phyloP scores from a whole-genome alignment of 2,329 filamentous ascomycete species.

The Trichophyton rubrum region DNA sequence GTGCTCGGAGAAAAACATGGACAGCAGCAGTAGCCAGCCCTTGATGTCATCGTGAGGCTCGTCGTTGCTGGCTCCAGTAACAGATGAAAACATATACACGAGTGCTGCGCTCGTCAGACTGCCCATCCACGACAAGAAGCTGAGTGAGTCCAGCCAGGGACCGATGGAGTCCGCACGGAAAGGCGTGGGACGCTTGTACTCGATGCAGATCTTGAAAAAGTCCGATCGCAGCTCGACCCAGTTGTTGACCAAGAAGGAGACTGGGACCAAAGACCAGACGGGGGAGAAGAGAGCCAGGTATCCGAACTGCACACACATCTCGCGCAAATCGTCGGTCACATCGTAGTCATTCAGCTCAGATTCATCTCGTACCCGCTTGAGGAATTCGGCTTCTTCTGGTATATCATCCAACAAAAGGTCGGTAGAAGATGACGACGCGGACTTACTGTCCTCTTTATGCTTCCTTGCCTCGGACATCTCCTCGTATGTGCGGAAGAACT shows the following conservation, averaged over 20 bases:
- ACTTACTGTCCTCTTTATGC: conserved; percentile 16
- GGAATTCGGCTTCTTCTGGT: conserved; percentile 66
- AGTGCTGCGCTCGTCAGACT: conserved; percentile 77
- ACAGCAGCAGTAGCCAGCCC: conserved; percentile 67
- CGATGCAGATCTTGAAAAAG: conserved; percentile 82
- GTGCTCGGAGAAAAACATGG: conserved; percentile 78
- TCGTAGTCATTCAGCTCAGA: conserved; percentile 74
- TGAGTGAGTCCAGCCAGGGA: conserved; percentile 74
- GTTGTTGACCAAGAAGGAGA: conserved; percentile 86
- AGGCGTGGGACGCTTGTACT: conserved; percentile 79
- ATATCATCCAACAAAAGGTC: conserved; percentile 48
- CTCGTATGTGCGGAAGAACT: conserved; percentile 65
- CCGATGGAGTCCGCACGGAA: conserved; percentile 89
- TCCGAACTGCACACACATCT: conserved; percentile 84
- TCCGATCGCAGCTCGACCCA: conserved; percentile 92
- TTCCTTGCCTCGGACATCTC: conserved; percentile 48
- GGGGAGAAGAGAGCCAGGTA: conserved; percentile 87
- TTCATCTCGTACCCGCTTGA: conserved; percentile 69
- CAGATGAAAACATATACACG: conserved; percentile 73
- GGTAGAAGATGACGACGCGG: conserved; percentile 8
- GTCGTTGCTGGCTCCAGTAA: conserved; percentile 24
- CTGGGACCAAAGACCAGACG: conserved; percentile 83
- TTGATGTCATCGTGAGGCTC: conserved; percentile 29
- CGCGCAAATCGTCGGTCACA: conserved; percentile 77
- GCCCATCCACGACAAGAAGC: conserved; percentile 87